A percentile compares a stretch with the other conserved stretches of the same genome.
phyloP scores from a whole-genome alignment of 2,329 filamentous ascomycete species.

The Teratosphaeriaceae sp. region DNA sequence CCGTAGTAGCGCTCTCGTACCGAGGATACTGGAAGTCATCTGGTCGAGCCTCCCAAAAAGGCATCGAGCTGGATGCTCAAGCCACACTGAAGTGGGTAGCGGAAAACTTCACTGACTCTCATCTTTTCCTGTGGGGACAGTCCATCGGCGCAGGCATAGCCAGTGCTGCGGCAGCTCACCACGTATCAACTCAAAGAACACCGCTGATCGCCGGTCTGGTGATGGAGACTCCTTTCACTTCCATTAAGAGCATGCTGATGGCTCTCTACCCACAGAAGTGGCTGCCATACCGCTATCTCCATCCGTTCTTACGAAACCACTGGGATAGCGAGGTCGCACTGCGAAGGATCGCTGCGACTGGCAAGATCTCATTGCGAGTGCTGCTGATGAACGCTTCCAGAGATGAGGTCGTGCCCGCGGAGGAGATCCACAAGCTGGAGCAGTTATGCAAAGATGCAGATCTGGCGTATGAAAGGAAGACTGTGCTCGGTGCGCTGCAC shows the following conservation, averaged over 20 bases:
- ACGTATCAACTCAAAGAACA: conserved; percentile 33
- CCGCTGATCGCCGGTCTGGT: conserved; percentile 45
- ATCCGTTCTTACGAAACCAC: conserved; percentile 62
- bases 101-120: conserved; percentile 30
- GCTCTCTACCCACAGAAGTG: conserved; percentile 71
- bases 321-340: conserved; percentile 45
- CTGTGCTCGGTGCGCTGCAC: conserved; percentile 44
- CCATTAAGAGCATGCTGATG: conserved; percentile 62
- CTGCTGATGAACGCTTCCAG: conserved; percentile 51
- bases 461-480: conserved; percentile 32
- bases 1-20: conserved; percentile 48
- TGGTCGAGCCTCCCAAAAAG: conserved; percentile 62
- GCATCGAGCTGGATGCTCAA: conserved; percentile 61
- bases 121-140: conserved; percentile 66
- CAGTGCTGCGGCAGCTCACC: conserved; percentile 49
- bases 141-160: conserved; percentile 69
- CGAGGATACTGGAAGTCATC: conserved; percentile 73
- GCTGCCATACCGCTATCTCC: conserved; percentile 69
- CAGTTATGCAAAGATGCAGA: conserved; percentile 30
- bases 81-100: conserved; percentile 59
- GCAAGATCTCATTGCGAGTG: conserved; percentile 26
- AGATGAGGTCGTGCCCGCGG: conserved; percentile 54
- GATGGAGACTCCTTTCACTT: conserved; percentile 71
- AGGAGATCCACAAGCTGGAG: conserved; percentile 50
- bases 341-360: conserved; percentile 29